Conservation (phyloP, 1,284 basidiomycete species). For the Grifola frondosa region DNA sequence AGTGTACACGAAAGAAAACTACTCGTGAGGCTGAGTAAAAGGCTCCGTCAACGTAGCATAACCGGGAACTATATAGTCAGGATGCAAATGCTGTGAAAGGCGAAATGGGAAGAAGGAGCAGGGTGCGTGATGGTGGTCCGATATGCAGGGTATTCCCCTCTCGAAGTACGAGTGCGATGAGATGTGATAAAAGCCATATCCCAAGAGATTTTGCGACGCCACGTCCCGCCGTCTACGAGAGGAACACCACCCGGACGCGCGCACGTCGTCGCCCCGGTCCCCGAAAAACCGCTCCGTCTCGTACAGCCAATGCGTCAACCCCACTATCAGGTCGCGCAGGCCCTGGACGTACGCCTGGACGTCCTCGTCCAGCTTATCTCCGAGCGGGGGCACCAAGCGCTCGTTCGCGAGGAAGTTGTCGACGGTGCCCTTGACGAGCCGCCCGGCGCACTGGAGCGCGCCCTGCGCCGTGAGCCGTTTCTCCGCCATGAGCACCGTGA, state of each 20-base stretch:
- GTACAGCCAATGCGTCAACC: constrained; percentile 57
- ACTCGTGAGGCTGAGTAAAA: too few species aligned
- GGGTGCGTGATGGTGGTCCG: too few species aligned
- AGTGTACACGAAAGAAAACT: too few species aligned
- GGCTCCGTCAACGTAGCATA: too few species aligned
- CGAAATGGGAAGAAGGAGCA: too few species aligned
- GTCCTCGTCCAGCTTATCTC: constrained; percentile 27
- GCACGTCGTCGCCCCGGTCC: constrained; percentile 53
- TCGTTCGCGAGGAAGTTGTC: constrained; percentile 38
- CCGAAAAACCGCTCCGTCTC: constrained; percentile 60
- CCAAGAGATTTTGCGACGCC: too few species aligned
- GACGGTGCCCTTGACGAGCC: constrained; percentile 40
- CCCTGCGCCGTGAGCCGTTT: constrained; percentile 44
- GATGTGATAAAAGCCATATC: too few species aligned
- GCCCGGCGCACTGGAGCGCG: constrained; percentile 46
- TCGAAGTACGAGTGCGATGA: too few species aligned
- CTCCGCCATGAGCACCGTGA: constrained; percentile 42
- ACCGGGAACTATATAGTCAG: too few species aligned
- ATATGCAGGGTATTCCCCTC: too few species aligned
- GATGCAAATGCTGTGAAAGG: too few species aligned
- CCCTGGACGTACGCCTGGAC: constrained; percentile 43
- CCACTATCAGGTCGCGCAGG: constrained; percentile 51
- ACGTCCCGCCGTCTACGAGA: too few species aligned
- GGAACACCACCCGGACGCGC: constrained; percentile 64
- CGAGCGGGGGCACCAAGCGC: constrained; percentile 21